These are phyloP conservation scores for Colletotrichum aenigma DNA, from an alignment of 2,329 filamentous ascomycete genomes.

Conservation along the genomic window DNA sequence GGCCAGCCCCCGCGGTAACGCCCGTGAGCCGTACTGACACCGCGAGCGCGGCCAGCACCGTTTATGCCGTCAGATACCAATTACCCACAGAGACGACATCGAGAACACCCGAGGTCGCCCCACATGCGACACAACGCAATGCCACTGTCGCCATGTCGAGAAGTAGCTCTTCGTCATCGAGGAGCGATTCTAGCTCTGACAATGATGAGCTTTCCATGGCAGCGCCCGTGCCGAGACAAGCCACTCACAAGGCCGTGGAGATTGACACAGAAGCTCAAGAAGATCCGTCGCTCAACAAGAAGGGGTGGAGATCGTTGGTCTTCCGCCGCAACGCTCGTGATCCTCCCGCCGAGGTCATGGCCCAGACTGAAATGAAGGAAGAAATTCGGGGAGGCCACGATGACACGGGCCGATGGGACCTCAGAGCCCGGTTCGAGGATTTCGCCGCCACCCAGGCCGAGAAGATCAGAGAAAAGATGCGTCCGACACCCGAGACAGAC, in stretches of 20 bases:
- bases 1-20: constrained; percentile 59
- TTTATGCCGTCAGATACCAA: constrained; percentile 67
- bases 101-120: background rate
- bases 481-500: constrained; percentile 57
- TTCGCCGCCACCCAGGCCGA: constrained; percentile 67
- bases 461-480: constrained; percentile 59
- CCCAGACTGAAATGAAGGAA: constrained; percentile 2
- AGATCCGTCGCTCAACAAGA: constrained; percentile 19
- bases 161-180: constrained; percentile 1
- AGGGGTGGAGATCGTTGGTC: constrained; percentile 35
- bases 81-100: constrained; percentile 55
- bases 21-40: constrained; percentile 67
- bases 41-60: constrained; percentile 66
- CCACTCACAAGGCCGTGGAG: background rate
- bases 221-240: constrained; percentile 16
- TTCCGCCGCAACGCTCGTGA: constrained; percentile 26
- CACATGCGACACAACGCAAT: constrained; percentile 11
- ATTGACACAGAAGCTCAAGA: constrained; percentile 31
- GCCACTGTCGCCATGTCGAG: background rate
- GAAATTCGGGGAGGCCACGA: constrained; percentile 27
- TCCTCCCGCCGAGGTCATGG: constrained; percentile 10
- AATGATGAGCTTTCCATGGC: constrained; percentile 25
- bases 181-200: constrained; percentile 2
- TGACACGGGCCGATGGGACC: constrained; percentile 53
- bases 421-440: constrained; percentile 61